phyloP scores from a whole-genome alignment of 768 basidiomycete species.

The Russula lepida region DNA sequence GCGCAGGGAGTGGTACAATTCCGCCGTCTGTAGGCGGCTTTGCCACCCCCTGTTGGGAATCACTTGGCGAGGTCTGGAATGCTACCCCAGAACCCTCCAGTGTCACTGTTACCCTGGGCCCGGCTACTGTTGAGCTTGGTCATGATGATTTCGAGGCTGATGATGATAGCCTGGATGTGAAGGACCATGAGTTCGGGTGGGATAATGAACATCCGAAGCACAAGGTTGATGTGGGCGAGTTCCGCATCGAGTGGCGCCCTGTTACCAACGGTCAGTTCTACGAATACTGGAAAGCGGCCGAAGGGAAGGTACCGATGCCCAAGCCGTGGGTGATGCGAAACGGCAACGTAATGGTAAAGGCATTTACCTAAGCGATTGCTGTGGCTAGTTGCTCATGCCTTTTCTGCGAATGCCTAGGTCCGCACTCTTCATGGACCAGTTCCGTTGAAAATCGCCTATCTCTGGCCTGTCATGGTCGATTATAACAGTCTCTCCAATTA shows the following conservation, averaged over 20 bases:
- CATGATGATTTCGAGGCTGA: slow-evolving; percentile 76
- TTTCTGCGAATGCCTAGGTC: slow-evolving; percentile 35
- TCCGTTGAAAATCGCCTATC: slow-evolving; percentile 58
- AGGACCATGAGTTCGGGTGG: slow-evolving; percentile 79
- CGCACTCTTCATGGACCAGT: slow-evolving; percentile 86
- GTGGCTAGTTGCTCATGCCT: not conserved
- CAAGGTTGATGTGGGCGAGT: slow-evolving; percentile 49
- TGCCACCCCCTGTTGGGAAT: slow-evolving; percentile 59
- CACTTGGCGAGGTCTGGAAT: slow-evolving; percentile 43
- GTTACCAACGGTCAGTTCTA: slow-evolving; percentile 86
- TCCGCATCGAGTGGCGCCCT: slow-evolving; percentile 78
- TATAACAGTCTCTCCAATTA: slow-evolving; percentile 73
- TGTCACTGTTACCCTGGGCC: slow-evolving; percentile 48
- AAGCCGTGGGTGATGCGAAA: slow-evolving; percentile 63
- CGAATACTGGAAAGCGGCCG: slow-evolving; percentile 46
- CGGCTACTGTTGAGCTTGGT: slow-evolving; percentile 55
- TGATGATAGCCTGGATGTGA: slow-evolving; percentile 37
- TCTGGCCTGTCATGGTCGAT: slow-evolving; percentile 83
- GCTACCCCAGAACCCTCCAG: slow-evolving; percentile 35
- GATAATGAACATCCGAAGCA: slow-evolving; percentile 83
- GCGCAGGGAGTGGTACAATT: slow-evolving; percentile 66
- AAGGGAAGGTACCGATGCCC: slow-evolving; percentile 45
- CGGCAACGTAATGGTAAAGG: slow-evolving; percentile 42
- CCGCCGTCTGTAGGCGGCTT: slow-evolving; percentile 73
- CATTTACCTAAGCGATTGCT: not conserved